These are phyloP conservation scores for Peronospora tabacina DNA, from an alignment of 352 stramenopile species.

Conservation along the genomic window DNA sequence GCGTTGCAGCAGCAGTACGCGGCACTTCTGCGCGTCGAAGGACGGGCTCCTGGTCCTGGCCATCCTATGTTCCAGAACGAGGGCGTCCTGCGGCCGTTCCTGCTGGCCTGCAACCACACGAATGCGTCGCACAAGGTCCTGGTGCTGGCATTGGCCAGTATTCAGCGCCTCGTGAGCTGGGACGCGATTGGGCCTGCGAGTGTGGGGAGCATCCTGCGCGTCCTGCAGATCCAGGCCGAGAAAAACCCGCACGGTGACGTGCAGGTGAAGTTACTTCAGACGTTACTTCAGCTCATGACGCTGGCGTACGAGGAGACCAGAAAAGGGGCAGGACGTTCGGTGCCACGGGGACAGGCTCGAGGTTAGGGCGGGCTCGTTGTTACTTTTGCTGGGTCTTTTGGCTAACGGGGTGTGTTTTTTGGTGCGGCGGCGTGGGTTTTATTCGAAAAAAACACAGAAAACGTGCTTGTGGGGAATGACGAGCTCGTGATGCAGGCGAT, in stretches of 20 bases:
- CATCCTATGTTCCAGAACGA: slow-evolving; percentile 91
- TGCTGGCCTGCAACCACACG: slow-evolving; percentile 95
- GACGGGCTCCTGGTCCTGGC: slow-evolving; percentile 73
- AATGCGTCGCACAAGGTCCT: slow-evolving; percentile 92
- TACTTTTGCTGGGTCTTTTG: background rate
- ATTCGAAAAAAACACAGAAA: slow-evolving; percentile 15
- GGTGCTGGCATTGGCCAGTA: slow-evolving; percentile 90
- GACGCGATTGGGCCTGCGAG: slow-evolving; percentile 93
- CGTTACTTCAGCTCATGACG: slow-evolving; percentile 80
- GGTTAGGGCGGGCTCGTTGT: slow-evolving; percentile 2
- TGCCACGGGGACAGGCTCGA: slow-evolving; percentile 4
- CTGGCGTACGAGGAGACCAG: slow-evolving; percentile 63
- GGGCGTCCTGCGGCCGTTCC: slow-evolving; percentile 93
- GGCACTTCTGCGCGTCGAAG: slow-evolving; percentile 66
- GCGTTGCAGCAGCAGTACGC: slow-evolving; percentile 93
- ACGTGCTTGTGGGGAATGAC: slow-evolving; percentile 65
- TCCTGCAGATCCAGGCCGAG: slow-evolving; percentile 93
- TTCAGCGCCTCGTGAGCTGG: slow-evolving; percentile 91
- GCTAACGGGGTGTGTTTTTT: slow-evolving; percentile 1
- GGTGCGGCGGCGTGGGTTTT: too few relatives aligned
- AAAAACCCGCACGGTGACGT: slow-evolving; percentile 79
- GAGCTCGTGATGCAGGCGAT: slow-evolving; percentile 84
- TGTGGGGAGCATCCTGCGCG: slow-evolving; percentile 91
- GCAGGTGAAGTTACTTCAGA: slow-evolving; percentile 86
- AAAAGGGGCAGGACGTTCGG: slow-evolving; percentile 1